Evolutionary conservation across 805 yeast genomes (phyloP).

Genomic region (Pichia gijzeniarum): DNA sequence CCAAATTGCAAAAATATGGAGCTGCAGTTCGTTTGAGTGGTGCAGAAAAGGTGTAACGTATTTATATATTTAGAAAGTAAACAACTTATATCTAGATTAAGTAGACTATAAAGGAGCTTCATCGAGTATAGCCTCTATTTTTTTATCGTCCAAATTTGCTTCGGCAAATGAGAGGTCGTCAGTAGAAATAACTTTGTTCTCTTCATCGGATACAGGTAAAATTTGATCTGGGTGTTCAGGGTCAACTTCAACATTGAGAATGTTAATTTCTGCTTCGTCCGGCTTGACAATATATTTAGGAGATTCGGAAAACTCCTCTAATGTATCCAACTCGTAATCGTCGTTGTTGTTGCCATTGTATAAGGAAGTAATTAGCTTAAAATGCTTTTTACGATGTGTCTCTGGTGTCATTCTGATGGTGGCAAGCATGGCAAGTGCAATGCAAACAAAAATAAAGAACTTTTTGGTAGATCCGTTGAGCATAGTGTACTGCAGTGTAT

Average conservation of each 20-base stretch:
- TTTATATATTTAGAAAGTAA: no score
- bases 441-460: constrained; percentile 4
- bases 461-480: constrained; percentile 4
- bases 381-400: background rate
- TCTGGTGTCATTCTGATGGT: constrained; percentile 13
- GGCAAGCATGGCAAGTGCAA: constrained; percentile 9
- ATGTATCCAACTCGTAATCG: background rate
- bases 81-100: no score
- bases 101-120: constrained; percentile 1
- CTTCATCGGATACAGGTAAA: constrained; percentile 5
- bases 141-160: background rate
- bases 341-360: background rate
- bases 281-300: constrained; percentile 8
- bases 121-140: constrained; percentile 5
- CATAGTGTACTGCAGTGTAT: constrained; percentile 1
- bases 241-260: constrained; percentile 1
- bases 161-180: background rate
- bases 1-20: constrained; percentile 93
- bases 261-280: constrained; percentile 2
- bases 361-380: constrained; percentile 1
- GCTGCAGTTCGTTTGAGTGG: constrained; percentile 96
- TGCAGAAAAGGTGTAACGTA: constrained; percentile 54
- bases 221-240: constrained; percentile 1
- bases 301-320: constrained; percentile 1
- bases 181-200: background rate